Evolutionary conservation across 2,329 filamentous ascomycete genomes (phyloP), one percentile per base, ranked within the genome.

Genomic region (Sporothrix euskadiensis): DNA sequence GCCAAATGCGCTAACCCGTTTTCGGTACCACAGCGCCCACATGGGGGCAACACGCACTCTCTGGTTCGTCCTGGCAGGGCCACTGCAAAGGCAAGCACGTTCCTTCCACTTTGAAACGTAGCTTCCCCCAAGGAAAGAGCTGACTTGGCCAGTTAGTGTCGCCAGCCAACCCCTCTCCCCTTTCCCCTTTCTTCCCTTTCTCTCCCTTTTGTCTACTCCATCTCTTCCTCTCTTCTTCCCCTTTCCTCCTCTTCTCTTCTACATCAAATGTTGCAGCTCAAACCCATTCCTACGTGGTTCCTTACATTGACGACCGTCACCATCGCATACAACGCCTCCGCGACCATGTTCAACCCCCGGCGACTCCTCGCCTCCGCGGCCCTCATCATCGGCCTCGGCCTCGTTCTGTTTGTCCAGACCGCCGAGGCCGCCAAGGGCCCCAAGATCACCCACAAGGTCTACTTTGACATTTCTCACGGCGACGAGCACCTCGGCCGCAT

Each of bases 401-500:
- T 95, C 81, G 84, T 94, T 78, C 89, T 93, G 85, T 90, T 97
- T 81, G 87, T 91, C 78, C 91, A 94, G 83, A 88, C 89, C 47
- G 90, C 88, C 74, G 89, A 92, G 78, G 92, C 92, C 72, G 86
- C 86, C 77, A 94, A 95, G 86, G 95, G 96, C 65, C 95, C 94
- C 76, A 97, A 96, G 90, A 95, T 98, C 86, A 98, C 94, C 79
- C 87, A 93, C 87, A 97, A 97, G 90, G 94, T 96, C 83, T 96
- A 89, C 87, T 95, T 97, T 82, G 93, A 96, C 83, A 90, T 97
- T 77, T 84, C 87, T 79, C 90, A 94, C 80, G 93, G 91, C 79
- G 93, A 93, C 76, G 86, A 94, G 83, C 81, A 87, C 66, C 80
- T 95, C 57, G 93, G 93, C 75, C 89, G 91, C 75, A 87, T 97